A percentile compares a stretch with the other conserved stretches of the same genome.
Evolutionary conservation across 225 moss, liverwort and hornwort genomes (phyloP).

Genomic region (Sphagnum contortum): DNA sequence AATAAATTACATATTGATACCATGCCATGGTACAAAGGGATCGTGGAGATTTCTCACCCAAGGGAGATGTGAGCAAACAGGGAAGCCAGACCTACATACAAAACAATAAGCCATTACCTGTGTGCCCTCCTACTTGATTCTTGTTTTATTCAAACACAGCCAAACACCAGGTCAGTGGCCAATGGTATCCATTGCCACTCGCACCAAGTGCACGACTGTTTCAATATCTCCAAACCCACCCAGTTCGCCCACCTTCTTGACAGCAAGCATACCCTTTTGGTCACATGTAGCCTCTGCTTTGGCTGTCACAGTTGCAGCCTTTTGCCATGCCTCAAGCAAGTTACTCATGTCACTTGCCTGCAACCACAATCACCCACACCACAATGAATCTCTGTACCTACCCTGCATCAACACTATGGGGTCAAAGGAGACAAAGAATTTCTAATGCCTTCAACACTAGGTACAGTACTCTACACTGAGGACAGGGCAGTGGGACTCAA

Average conservation of each 20-base stretch:
- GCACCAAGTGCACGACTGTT: conserved; percentile 60
- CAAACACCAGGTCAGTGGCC: conserved; percentile 35
- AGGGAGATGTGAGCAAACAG: too few species aligned
- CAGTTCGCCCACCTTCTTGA: conserved; percentile 61
- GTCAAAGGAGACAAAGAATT: too few species aligned
- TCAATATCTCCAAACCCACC: conserved; percentile 58
- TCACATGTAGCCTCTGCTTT: conserved; percentile 51
- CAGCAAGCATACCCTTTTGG: conserved; percentile 37
- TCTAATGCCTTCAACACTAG: too few species aligned
- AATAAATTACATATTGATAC: too few species aligned
- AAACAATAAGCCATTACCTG: conserved; percentile 20
- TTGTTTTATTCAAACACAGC: conserved; percentile 31
- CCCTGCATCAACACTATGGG: too few species aligned
- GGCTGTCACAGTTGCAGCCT: conserved; percentile 40
- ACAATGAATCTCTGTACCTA: too few species aligned
- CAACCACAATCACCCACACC: too few species aligned
- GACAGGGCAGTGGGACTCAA: too few species aligned
- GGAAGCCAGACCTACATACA: too few species aligned
- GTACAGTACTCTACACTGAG: too few species aligned
- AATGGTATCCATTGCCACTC: conserved; percentile 54
- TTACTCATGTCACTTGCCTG: conserved; percentile 49
- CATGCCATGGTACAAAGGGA: too few species aligned
- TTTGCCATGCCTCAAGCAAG: conserved; percentile 46
- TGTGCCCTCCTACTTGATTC: conserved; percentile 28
- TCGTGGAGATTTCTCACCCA: too few species aligned